Percentiles rank a stretch among this genome's conserved stretches.
These are phyloP conservation scores for Cercospora sesami DNA, from an alignment of 2,329 filamentous ascomycete species.

Conservation along the genomic window DNA sequence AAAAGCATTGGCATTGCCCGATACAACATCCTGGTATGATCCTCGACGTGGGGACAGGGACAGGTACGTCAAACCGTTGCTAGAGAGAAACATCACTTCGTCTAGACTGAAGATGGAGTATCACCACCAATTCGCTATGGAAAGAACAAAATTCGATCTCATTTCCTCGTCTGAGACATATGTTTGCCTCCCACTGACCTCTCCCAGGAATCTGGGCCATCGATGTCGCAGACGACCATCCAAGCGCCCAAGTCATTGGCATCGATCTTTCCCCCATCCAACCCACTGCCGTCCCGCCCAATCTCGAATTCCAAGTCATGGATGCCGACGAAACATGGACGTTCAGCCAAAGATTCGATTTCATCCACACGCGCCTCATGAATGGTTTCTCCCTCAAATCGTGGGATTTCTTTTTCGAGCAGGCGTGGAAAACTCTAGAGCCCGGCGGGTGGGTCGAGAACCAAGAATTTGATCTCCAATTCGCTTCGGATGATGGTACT, in stretches of 20 bases:
- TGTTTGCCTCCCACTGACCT: background rate
- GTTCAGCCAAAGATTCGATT: slow-evolving; percentile 34
- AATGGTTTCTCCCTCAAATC: slow-evolving; percentile 36
- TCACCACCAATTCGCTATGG: background rate
- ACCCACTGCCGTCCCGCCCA: slow-evolving; percentile 29
- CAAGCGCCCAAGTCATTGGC: slow-evolving; percentile 32
- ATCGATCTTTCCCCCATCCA: slow-evolving; percentile 37
- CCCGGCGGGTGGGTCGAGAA: slow-evolving; percentile 45
- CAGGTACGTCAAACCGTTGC: slow-evolving; percentile 23
- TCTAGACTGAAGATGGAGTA: background rate
- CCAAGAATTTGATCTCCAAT: slow-evolving; percentile 39
- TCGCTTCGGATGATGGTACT: slow-evolving; percentile 33
- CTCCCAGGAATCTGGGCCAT: slow-evolving; percentile 23
- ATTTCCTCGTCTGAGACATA: background rate
- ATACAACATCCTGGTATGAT: slow-evolving; percentile 41
- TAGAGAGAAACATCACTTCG: background rate
- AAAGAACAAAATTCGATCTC: background rate
- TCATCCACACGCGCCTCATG: slow-evolving; percentile 35
- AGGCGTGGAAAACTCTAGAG: slow-evolving; percentile 31
- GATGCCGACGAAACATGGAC: slow-evolving; percentile 28
- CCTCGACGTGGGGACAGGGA: slow-evolving; percentile 54
- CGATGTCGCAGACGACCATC: slow-evolving; percentile 32
- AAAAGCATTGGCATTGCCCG: slow-evolving; percentile 26
- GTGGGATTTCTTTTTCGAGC: slow-evolving; percentile 33
- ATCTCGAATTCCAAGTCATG: slow-evolving; percentile 28